Evolutionary conservation across 768 basidiomycete genomes (phyloP).

Genomic region (Russula abietina): DNA sequence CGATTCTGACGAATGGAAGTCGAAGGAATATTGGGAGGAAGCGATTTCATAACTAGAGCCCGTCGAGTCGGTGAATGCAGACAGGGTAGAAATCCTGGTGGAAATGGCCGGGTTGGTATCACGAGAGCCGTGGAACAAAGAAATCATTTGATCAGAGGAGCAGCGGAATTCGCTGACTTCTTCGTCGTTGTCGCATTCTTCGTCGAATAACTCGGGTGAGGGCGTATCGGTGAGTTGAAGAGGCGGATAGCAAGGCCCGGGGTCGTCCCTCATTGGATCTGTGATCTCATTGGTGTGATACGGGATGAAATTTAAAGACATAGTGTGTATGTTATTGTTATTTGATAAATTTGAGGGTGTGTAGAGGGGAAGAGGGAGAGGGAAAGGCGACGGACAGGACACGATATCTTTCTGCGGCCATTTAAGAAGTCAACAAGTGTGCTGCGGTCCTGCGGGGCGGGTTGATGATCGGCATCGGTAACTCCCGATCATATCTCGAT

Average conservation of each 20-base stretch:
- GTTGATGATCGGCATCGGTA: background rate
- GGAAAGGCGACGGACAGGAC: background rate
- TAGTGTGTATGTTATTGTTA: no score
- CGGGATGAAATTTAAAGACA: background rate
- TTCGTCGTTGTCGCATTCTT: background rate
- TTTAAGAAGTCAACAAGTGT: no score
- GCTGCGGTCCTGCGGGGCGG: no score
- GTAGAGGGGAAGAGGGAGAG: background rate
- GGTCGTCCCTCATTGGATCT: background rate
- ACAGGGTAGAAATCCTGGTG: background rate
- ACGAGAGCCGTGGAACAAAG: background rate
- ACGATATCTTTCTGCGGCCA: background rate
- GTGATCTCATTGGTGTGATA: background rate
- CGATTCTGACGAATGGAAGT: background rate
- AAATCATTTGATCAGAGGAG: background rate
- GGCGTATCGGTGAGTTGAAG: background rate
- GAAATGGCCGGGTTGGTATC: background rate
- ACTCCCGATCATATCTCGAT: background rate
- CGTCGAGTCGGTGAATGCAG: background rate
- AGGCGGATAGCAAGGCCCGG: background rate
- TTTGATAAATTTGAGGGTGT: background rate
- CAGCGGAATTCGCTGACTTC: background rate
- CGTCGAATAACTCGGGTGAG: background rate
- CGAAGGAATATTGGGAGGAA: background rate
- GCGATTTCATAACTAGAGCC: background rate